A percentile compares a stretch with the other conserved stretches of the same genome.
phyloP scores from a whole-genome alignment of 139 green algal genomes.

The Closterium sp. region DNA sequence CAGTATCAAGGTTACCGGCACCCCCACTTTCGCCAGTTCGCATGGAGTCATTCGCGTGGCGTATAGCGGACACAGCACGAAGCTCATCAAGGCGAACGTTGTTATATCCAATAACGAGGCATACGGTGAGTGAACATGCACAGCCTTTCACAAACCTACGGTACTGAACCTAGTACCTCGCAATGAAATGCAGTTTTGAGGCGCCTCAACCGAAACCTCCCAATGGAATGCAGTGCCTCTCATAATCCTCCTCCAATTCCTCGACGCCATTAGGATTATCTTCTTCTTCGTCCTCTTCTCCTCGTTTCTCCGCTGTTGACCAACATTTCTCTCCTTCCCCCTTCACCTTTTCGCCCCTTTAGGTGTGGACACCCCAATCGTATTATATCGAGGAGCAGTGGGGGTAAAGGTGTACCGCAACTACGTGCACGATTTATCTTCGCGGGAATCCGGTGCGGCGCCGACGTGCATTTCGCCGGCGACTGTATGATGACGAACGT shows the following conservation, averaged over 20 bases:
- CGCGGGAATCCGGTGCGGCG: constrained; percentile 6
- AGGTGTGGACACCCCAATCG: background rate
- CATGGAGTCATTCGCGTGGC: background rate
- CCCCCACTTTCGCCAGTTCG: background rate
- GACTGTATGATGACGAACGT: constrained; percentile 4
- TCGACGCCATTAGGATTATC: too few species aligned
- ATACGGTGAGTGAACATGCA: background rate
- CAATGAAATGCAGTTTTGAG: too few species aligned
- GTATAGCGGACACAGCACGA: background rate
- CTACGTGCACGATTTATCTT: constrained; percentile 25
- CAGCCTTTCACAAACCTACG: too few species aligned
- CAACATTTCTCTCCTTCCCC: background rate
- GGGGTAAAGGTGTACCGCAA: constrained; percentile 13
- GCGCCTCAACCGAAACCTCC: too few species aligned
- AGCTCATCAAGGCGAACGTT: background rate
- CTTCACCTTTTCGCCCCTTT: background rate
- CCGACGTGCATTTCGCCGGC: background rate
- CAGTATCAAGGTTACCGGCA: background rate
- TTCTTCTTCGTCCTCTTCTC: background rate
- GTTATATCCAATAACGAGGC: background rate
- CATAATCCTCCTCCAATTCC: too few species aligned
- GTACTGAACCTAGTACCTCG: too few species aligned
- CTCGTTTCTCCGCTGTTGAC: background rate
- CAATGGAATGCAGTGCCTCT: too few species aligned
- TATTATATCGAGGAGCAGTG: constrained; percentile 9